These are phyloP conservation scores for Pulicaria dysenterica DNA, from an alignment of 129 eudicot species.

Conservation along the genomic window DNA sequence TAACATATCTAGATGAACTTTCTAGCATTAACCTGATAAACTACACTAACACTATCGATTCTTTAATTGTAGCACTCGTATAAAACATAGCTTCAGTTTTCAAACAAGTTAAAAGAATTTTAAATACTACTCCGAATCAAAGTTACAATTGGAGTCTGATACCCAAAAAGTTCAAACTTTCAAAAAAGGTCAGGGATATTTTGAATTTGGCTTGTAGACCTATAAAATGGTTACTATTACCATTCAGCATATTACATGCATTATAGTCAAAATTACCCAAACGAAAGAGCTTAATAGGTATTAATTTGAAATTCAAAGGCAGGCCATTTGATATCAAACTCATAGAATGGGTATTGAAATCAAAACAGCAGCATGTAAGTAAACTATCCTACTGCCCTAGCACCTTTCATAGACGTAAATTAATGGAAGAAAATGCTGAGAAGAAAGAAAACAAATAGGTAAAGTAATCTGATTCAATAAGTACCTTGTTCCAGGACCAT, in stretches of 20 bases:
- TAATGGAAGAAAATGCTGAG: background rate
- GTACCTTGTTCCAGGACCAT: constrained; percentile 96
- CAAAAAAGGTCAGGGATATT: background rate
- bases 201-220: too few relatives aligned
- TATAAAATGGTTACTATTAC: background rate
- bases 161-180: background rate
- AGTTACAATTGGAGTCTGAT: background rate
- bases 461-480: background rate
- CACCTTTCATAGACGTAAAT: too few relatives aligned
- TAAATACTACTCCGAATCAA: background rate
- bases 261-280: background rate
- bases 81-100: background rate
- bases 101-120: background rate
- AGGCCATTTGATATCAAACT: background rate
- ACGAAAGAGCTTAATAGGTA: background rate
- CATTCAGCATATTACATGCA: background rate
- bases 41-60: background rate
- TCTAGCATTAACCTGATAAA: background rate
- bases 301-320: background rate
- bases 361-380: background rate
- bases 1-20: background rate
- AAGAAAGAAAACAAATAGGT: background rate
- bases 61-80: background rate
- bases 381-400: too few relatives aligned
- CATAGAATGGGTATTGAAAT: background rate